These are phyloP conservation scores for Clonostachys chloroleuca DNA, from an alignment of 2,329 filamentous ascomycete genomes.

Conservation along the genomic window DNA sequence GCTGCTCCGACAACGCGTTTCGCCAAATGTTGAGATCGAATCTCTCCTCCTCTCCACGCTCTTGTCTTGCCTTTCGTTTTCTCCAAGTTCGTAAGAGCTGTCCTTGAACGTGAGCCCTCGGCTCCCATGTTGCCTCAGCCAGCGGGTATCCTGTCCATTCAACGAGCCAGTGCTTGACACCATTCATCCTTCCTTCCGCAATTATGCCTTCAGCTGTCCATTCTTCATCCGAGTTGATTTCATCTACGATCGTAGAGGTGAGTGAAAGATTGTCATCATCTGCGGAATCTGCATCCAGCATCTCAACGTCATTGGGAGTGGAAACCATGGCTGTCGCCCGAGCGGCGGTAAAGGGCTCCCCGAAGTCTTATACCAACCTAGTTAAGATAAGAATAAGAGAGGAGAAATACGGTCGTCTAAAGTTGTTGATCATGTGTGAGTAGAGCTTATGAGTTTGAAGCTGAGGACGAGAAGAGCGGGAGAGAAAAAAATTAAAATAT, in stretches of 20 bases:
- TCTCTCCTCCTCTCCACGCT: slow-evolving; percentile 18
- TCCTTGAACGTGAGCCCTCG: slow-evolving; percentile 31
- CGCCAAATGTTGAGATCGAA: slow-evolving; percentile 33
- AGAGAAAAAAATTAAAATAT: too few species aligned
- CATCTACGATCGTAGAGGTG: not conserved
- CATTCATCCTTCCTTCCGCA: slow-evolving; percentile 29
- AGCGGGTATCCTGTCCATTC: slow-evolving; percentile 29
- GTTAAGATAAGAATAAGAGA: too few species aligned
- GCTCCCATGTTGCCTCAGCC: slow-evolving; percentile 44
- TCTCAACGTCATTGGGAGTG: too few species aligned
- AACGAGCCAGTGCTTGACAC: slow-evolving; percentile 21
- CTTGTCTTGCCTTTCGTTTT: slow-evolving; percentile 27
- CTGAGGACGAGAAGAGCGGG: too few species aligned
- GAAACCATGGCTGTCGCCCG: too few species aligned
- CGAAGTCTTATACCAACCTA: too few species aligned
- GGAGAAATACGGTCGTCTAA: too few species aligned
- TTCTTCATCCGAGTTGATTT: slow-evolving; percentile 31
- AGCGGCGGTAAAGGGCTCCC: too few species aligned
- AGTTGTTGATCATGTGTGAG: too few species aligned
- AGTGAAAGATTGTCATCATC: too few species aligned
- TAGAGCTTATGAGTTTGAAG: too few species aligned
- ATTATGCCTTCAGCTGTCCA: slow-evolving; percentile 49
- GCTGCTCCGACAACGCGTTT: slow-evolving; percentile 18
- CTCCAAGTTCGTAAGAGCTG: slow-evolving; percentile 37
- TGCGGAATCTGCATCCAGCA: too few species aligned